Percentiles rank a stretch among this genome's conserved stretches.
phyloP scores from a whole-genome alignment of 2,329 filamentous ascomycete species.

The Fusarium bactridioides region DNA sequence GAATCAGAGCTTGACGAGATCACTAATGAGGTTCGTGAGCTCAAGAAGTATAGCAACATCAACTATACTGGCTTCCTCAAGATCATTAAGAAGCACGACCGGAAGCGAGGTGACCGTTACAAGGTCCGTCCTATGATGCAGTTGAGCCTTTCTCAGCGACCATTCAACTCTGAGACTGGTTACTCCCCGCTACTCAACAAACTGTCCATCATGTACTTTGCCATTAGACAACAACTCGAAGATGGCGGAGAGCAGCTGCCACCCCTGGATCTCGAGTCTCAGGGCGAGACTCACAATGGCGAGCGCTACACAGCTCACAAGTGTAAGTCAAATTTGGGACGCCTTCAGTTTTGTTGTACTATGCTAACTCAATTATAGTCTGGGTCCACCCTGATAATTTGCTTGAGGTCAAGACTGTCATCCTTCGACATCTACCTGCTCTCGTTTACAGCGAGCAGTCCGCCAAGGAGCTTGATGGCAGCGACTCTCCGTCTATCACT shows the following conservation, averaged over 20 bases:
- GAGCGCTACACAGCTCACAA: conserved; percentile 88
- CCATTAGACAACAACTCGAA: conserved; percentile 85
- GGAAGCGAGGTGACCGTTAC: conserved; percentile 86
- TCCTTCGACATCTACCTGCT: conserved; percentile 87
- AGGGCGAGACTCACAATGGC: conserved; percentile 66
- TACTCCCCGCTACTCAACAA: conserved; percentile 91
- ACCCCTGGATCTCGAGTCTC: conserved; percentile 58
- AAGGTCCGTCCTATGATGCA: conserved; percentile 91
- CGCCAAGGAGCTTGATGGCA: conserved; percentile 81
- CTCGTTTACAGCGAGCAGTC: conserved; percentile 92
- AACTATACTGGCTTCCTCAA: conserved; percentile 99
- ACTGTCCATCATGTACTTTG: conserved; percentile 94
- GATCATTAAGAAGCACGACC: conserved; percentile 98
- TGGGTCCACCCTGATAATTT: conserved; percentile 97
- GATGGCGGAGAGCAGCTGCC: conserved; percentile 52
- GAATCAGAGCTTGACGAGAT: conserved; percentile 84
- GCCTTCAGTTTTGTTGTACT: neutral
- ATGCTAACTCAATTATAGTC: conserved; percentile 57
- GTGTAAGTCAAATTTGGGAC: conserved; percentile 61
- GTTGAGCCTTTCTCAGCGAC: conserved; percentile 84
- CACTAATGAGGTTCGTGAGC: conserved; percentile 88
- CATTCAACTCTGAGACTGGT: conserved; percentile 90
- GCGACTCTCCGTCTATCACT: conserved; percentile 88
- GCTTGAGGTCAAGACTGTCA: conserved; percentile 95
- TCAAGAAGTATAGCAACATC: conserved; percentile 93